Evolutionary conservation across 768 basidiomycete genomes (phyloP).

Genomic region (Leccinum imitatum): DNA sequence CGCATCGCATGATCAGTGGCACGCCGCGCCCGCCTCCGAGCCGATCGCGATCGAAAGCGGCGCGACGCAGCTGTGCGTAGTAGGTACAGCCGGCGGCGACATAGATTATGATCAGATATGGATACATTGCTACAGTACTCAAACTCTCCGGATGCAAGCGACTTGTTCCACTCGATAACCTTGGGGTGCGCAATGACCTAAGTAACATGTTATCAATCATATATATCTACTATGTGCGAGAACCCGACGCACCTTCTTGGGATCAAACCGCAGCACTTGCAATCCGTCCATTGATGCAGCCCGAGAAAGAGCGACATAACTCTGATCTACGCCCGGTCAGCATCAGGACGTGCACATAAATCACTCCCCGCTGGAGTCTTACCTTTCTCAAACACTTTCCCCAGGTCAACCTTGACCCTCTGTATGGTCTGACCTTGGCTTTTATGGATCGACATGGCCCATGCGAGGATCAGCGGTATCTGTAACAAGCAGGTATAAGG

Average conservation of each 20-base stretch:
- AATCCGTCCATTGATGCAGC: conserved; percentile 53
- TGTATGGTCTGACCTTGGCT: conserved; percentile 74
- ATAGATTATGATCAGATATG: too few species aligned
- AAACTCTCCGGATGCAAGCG: conserved; percentile 8
- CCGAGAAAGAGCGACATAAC: conserved; percentile 51
- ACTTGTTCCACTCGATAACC: conserved; percentile 44
- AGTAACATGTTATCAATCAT: conserved; percentile 11
- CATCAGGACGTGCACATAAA: not conserved
- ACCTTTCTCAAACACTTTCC: conserved; percentile 63
- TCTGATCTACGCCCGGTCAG: conserved; percentile 37
- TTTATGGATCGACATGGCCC: conserved; percentile 81
- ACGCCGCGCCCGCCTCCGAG: too few species aligned
- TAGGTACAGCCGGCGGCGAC: too few species aligned
- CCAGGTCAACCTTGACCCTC: conserved; percentile 62
- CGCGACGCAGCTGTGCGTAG: too few species aligned
- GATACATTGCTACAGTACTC: too few species aligned
- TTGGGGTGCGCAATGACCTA: conserved; percentile 44
- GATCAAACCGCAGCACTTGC: conserved; percentile 53
- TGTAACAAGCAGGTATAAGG: conserved; percentile 23
- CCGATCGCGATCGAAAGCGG: too few species aligned
- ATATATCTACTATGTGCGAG: too few species aligned
- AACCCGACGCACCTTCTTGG: conserved; percentile 42
- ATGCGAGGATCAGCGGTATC: conserved; percentile 73
- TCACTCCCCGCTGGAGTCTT: not conserved
- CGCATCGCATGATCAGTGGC: too few species aligned